Evolutionary conservation across 2,329 filamentous ascomycete genomes (phyloP).

Genomic region (Emergomyces pasteurianus): DNA sequence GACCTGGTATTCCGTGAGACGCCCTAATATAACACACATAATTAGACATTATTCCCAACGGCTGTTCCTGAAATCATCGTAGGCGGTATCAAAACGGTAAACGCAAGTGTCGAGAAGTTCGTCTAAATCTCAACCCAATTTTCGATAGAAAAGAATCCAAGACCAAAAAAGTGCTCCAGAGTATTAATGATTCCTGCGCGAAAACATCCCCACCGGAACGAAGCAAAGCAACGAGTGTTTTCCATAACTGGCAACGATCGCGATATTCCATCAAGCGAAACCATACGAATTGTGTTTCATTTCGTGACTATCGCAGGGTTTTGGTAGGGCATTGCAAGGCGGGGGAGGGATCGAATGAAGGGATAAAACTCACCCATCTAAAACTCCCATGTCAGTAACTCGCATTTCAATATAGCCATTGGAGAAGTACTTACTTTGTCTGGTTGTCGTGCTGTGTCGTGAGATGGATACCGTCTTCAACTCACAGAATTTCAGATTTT

Average conservation of each 20-base stretch:
- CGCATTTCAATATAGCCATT: conserved; percentile 15
- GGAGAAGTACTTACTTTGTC: conserved; percentile 37
- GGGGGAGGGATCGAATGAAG: conserved; percentile 16
- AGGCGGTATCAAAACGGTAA: background rate
- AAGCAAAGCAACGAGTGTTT: background rate
- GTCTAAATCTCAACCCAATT: background rate
- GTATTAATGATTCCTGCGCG: no score
- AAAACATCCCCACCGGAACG: background rate
- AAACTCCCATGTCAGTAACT: conserved; percentile 16
- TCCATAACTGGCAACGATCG: background rate
- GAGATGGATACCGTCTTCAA: conserved; percentile 24
- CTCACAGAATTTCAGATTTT: conserved; percentile 29
- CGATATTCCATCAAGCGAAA: background rate
- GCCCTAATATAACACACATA: conserved; percentile 51
- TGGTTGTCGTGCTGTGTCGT: conserved; percentile 38
- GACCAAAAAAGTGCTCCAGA: background rate
- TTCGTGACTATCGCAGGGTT: no score
- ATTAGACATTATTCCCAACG: conserved; percentile 19
- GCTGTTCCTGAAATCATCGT: background rate
- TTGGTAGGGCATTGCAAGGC: conserved; percentile 13
- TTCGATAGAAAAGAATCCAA: background rate
- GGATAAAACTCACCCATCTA: conserved; percentile 51
- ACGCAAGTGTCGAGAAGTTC: background rate
- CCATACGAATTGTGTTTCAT: background rate
- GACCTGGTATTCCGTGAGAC: conserved; percentile 99